These are phyloP conservation scores for Phyllosticta citribraziliensis DNA, from an alignment of 2,329 filamentous ascomycete genomes.

Conservation along the genomic window DNA sequence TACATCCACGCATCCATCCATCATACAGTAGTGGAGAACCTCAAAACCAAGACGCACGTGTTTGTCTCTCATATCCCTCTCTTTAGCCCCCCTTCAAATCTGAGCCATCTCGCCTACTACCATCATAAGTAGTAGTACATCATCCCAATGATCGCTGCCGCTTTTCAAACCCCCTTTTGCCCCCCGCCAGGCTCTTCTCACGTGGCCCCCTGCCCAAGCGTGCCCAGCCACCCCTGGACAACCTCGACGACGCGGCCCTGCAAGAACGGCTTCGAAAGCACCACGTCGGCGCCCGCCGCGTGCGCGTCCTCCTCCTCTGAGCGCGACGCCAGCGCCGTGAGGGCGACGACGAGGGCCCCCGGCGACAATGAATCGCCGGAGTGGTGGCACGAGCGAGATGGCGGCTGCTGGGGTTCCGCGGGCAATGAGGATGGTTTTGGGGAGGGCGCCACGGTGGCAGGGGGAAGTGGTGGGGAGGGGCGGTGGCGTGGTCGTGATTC, in stretches of 20 bases:
- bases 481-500: conserved; percentile 34
- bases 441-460: not conserved
- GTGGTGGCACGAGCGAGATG: not conserved
- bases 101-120: too few species aligned
- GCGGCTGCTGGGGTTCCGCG: not conserved
- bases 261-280: conserved; percentile 43
- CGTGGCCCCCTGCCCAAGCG: not conserved
- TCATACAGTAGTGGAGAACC: too few species aligned
- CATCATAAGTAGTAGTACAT: too few species aligned
- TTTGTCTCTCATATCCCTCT: not conserved
- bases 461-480: conserved; percentile 16
- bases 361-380: conserved; percentile 14
- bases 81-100: too few species aligned
- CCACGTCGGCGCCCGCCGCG: conserved; percentile 44
- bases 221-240: not conserved
- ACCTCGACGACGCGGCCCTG: not conserved
- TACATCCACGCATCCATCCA: too few species aligned
- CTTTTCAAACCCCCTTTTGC: not conserved
- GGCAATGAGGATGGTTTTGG: not conserved
- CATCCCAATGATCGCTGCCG: not conserved
- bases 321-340: conserved; percentile 43
- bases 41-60: too few species aligned
- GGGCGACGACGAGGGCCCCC: conserved; percentile 33
- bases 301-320: conserved; percentile 42
- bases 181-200: too few species aligned